These are phyloP conservation scores for Echites panduratus DNA, from an alignment of 257 asterid genomes.

Conservation along the genomic window DNA sequence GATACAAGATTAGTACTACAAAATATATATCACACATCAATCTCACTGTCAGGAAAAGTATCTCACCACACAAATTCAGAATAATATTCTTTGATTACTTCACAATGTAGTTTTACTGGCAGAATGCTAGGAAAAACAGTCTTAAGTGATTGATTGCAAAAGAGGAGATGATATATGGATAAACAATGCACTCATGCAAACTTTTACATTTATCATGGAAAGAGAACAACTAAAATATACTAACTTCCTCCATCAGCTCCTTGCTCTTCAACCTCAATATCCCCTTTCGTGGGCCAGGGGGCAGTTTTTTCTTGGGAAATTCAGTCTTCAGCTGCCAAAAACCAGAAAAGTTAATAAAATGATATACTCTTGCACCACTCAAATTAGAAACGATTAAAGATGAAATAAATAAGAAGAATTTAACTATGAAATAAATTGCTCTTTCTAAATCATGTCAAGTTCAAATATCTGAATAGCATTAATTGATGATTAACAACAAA, in stretches of 20 bases:
- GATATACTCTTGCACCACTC: background rate
- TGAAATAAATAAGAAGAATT: background rate
- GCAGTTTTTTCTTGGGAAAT: slow-evolving; percentile 47
- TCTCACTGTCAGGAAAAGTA: background rate
- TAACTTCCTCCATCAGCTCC: slow-evolving; percentile 53
- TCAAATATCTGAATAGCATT: background rate
- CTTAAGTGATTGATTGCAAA: background rate
- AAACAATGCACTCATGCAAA: background rate
- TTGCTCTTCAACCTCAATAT: slow-evolving; percentile 40
- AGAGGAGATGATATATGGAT: background rate
- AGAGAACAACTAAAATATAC: slow-evolving; percentile 20
- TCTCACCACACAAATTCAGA: background rate
- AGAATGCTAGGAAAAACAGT: background rate
- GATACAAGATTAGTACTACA: background rate
- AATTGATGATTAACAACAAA: background rate
- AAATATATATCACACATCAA: background rate
- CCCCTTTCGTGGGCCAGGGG: slow-evolving; percentile 57
- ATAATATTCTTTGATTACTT: background rate
- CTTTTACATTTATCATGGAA: background rate
- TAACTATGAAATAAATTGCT: background rate
- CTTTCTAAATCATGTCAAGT: background rate
- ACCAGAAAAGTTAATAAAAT: slow-evolving; percentile 12
- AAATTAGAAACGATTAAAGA: background rate
- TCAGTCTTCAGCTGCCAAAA: slow-evolving; percentile 54
- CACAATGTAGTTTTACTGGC: background rate